These are phyloP conservation scores for Tolypocladium inflatum DNA, from an alignment of 2,329 filamentous ascomycete species.

Conservation along the genomic window DNA sequence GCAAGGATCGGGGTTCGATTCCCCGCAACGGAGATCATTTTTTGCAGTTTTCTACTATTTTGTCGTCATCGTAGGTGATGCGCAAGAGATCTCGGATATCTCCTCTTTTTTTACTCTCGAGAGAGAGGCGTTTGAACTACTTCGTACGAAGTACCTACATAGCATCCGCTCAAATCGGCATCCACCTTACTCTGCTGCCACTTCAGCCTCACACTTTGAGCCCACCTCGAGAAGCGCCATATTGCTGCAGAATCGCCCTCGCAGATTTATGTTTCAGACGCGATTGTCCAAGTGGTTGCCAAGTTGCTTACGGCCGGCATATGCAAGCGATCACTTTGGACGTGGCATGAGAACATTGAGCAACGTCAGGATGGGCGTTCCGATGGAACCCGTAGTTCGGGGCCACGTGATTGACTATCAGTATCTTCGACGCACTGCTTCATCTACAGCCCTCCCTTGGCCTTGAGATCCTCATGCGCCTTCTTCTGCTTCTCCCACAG, in stretches of 20 bases:
- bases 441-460: constrained; percentile 6
- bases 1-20: constrained; percentile 14
- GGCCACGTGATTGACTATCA: neutral
- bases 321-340: neutral
- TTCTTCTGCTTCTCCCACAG: constrained; percentile 89
- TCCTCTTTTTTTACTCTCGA: neutral
- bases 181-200: neutral
- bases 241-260: neutral
- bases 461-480: constrained; percentile 50
- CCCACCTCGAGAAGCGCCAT: neutral
- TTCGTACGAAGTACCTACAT: too few relatives aligned
- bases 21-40: constrained; percentile 10
- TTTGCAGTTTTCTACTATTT: neutral
- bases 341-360: neutral
- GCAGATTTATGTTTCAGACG: neutral
- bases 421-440: too few relatives aligned
- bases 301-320: neutral
- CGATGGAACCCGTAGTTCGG: too few relatives aligned
- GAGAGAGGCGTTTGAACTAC: neutral
- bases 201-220: neutral
- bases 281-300: neutral
- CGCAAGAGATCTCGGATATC: too few relatives aligned
- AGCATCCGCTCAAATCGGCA: neutral
- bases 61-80: constrained; percentile 2
- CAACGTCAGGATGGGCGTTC: neutral